Evolutionary conservation across 148 eudicot species (phyloP).

Genomic region (Linanthus parryae): DNA sequence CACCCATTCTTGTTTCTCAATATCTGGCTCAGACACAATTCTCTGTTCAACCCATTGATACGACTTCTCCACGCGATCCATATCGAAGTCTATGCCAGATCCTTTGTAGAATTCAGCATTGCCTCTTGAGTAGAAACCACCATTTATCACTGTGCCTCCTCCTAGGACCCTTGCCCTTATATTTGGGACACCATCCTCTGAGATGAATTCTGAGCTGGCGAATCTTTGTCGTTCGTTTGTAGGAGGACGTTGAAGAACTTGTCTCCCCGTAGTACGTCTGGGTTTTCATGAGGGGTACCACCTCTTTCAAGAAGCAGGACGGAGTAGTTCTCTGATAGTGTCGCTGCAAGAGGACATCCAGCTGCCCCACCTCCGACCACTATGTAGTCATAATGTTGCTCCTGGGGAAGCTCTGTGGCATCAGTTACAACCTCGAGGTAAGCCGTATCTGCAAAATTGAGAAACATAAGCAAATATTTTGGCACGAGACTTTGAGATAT

Average conservation of each 20-base stretch:
- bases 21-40: neutral
- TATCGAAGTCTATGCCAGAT: constrained; percentile 5
- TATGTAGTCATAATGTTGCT: neutral
- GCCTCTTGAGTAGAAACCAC: constrained; percentile 7
- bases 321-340: neutral
- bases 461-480: too few relatives aligned
- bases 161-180: constrained; percentile 8
- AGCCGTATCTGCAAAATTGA: neutral
- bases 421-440: neutral
- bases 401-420: neutral
- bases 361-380: neutral
- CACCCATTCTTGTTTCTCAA: neutral
- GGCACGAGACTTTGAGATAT: too few relatives aligned
- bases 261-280: neutral
- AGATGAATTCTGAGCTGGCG: constrained; percentile 7
- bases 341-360: neutral
- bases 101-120: neutral
- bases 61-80: constrained; percentile 1
- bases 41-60: constrained; percentile 15
- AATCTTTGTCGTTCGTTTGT: neutral
- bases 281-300: neutral
- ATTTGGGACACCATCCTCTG: constrained; percentile 12
- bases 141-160: constrained; percentile 9
- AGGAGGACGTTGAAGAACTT: neutral
- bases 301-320: neutral